Percentiles rank a stretch among this genome's conserved stretches.
These are phyloP conservation scores for Astrocystis sublimbata DNA, from an alignment of 495 filamentous ascomycete genomes.

Conservation along the genomic window DNA sequence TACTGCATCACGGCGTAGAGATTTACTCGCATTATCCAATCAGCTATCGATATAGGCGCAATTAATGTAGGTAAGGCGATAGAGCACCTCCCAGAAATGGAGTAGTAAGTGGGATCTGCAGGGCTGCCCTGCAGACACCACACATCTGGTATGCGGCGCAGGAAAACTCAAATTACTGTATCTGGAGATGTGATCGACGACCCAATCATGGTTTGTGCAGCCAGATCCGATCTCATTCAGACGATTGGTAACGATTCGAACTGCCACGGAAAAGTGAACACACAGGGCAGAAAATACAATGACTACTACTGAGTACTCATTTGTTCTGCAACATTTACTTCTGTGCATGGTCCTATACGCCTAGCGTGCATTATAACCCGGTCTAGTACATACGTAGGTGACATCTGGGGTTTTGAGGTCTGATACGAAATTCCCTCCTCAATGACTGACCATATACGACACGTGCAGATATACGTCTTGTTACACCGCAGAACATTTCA, in stretches of 20 bases:
- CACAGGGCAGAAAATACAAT: neutral
- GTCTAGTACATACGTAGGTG: neutral
- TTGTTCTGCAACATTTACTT: neutral
- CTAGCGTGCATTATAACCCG: no score
- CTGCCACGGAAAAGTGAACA: neutral
- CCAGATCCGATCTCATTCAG: neutral
- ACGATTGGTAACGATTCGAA: neutral
- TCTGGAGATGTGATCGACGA: neutral
- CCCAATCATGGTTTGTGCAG: neutral
- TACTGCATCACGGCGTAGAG: neutral
- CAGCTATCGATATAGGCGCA: neutral
- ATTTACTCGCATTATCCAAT: neutral
- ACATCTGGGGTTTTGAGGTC: no score
- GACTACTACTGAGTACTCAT: no score
- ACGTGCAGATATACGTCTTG: neutral
- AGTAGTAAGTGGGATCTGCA: neutral
- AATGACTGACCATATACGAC: neutral
- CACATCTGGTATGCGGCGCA: neutral
- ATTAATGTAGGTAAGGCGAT: neutral
- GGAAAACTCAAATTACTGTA: conserved; percentile 5
- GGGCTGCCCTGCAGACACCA: neutral
- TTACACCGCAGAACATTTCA: conserved; percentile 5
- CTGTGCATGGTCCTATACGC: neutral
- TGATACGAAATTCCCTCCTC: no score
- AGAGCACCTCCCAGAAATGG: neutral